phyloP scores from a whole-genome alignment of 257 asterid species.

The Solanum tarapatanum region DNA sequence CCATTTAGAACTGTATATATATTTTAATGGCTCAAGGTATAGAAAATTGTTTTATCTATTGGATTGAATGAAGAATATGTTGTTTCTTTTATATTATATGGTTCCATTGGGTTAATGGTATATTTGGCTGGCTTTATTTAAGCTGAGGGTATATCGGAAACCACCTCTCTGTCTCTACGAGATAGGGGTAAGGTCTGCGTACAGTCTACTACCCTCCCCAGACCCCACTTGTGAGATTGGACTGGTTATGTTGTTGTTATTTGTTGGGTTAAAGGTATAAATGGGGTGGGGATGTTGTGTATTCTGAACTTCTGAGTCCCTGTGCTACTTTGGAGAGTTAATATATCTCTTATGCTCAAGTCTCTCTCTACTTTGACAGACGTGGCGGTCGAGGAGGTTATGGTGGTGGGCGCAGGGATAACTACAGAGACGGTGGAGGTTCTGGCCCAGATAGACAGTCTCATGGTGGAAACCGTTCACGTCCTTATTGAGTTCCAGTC shows the following conservation, averaged over 20 bases:
- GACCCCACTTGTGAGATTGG: not conserved
- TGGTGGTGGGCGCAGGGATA: slow-evolving; percentile 70
- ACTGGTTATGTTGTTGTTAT: not conserved
- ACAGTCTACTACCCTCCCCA: not conserved
- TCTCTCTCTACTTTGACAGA: slow-evolving; percentile 9
- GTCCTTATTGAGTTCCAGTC: slow-evolving; percentile 60
- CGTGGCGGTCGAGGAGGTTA: slow-evolving; percentile 94
- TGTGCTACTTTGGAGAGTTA: not conserved
- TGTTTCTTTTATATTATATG: not conserved
- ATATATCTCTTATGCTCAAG: not conserved
- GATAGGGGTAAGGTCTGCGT: not conserved
- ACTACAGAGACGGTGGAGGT: slow-evolving; percentile 70
- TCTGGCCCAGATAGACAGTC: slow-evolving; percentile 91
- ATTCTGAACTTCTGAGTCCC: not conserved
- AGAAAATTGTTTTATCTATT: not conserved
- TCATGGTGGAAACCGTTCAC: slow-evolving; percentile 92
- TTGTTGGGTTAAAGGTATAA: not conserved
- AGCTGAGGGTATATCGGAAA: not conserved
- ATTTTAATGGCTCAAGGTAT: not conserved
- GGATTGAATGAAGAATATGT: not conserved
- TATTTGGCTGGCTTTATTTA: not conserved
- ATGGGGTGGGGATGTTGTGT: not conserved
- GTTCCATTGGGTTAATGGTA: not conserved
- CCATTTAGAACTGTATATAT: not conserved
- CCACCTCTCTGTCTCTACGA: not conserved